Evolutionary conservation across 306 rosid genomes (phyloP), one percentile per base, ranked within the genome.

Genomic region (Acmispon strigosus): DNA sequence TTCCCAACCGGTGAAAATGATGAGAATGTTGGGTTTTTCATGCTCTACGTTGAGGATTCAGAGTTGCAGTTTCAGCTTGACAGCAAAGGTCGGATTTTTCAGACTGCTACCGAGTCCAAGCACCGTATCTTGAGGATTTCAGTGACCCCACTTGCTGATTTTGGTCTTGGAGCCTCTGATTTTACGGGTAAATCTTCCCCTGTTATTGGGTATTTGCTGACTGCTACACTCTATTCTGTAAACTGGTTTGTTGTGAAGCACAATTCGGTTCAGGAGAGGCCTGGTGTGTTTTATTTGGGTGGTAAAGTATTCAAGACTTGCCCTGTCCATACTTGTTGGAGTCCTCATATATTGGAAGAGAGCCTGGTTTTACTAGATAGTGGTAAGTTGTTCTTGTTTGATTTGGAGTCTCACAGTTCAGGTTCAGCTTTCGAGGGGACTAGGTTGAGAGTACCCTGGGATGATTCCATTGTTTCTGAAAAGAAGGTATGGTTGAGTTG

Each of bases 241-340:
- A 73, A 85, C 8, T 90, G 96, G 92, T 86, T 86, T 72, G 0
- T 0, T 43, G 86, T 83, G 34, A 61, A 13, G 37, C 50, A 29
- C 2, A 67, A 36, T 68, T 74, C 8, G 1, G 59, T 44, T 70
- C 73, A 50, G 42, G 83, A 69, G 2, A 67, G 76, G 8, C 78
- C 83, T 7, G 32, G 75, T 43, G 69, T 86, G 32, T 15, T 45
- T 69, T 44, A 62, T 74, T 7, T 73, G 36, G 92, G 95, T 14
- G 63, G 73, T 66, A 88, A 83, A 61, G 62, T 45, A 5, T 86
- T 90, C n/a, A 83, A 76, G 84, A 83, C 62, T 20, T 62, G 78
- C 29, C 45, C 84, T 34, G 75, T 90, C 4, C 83, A 85, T 74
- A 80, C 86, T 55, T 88, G 90, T 76, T 88, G 96, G 95, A 88